Evolutionary conservation across 2,329 filamentous ascomycete species (phyloP).

Genomic region (Colletotrichum sp.): DNA sequence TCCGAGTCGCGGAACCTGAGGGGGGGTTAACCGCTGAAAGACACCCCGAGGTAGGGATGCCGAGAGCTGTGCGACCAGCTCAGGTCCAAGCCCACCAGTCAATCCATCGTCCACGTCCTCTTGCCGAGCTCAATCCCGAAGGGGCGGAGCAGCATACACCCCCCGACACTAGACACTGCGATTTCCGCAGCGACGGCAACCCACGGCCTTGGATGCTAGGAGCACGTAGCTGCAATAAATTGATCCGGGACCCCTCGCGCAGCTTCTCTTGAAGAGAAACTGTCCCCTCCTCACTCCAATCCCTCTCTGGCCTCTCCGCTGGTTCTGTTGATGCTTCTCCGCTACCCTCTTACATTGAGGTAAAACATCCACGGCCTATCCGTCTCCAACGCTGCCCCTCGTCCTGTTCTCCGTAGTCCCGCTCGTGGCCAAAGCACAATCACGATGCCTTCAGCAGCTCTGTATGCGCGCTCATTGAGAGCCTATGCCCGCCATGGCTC

Average conservation of each 20-base stretch:
- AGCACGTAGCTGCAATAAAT: conserved; percentile 15
- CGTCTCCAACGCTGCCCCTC: neutral
- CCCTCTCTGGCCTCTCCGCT: neutral
- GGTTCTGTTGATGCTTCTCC: neutral
- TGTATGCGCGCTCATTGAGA: conserved; percentile 56
- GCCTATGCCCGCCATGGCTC: conserved; percentile 59
- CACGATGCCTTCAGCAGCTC: conserved; percentile 55
- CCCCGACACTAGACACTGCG: neutral
- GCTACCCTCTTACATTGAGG: neutral
- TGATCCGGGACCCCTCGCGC: neutral
- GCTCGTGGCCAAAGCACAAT: neutral
- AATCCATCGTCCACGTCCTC: neutral
- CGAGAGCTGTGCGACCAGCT: neutral
- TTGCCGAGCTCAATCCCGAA: conserved; percentile 23
- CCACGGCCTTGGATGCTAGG: conserved; percentile 8
- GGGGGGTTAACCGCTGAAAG: neutral
- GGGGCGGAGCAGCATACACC: conserved; percentile 18
- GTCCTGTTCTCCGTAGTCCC: neutral
- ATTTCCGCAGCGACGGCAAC: conserved; percentile 4
- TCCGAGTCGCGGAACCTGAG: conserved; percentile 17
- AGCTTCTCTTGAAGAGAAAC: neutral
- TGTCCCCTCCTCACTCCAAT: neutral
- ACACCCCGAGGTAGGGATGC: neutral
- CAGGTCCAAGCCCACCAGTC: neutral
- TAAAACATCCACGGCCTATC: neutral